Evolutionary conservation across 1,284 basidiomycete species (phyloP), one percentile per base, ranked within the genome.

Genomic region (Tranzscheliella williamsii): DNA sequence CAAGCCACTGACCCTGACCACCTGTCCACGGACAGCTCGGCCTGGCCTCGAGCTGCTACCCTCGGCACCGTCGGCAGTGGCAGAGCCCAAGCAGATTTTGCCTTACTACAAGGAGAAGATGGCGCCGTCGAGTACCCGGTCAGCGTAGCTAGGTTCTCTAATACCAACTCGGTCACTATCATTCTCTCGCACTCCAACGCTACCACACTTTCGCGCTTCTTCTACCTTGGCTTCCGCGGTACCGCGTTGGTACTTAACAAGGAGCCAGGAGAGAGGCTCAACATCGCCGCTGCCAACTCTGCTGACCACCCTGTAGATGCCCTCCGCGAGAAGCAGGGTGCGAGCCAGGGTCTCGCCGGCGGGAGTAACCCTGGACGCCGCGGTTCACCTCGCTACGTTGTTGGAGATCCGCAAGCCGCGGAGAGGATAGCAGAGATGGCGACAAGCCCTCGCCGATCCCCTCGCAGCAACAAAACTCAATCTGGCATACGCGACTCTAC

Each of bases 51-150:
- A n/a, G 54, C 53, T 15, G 50, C 56, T 16, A 54, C 48, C 4
- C 40, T 73, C 2, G 73, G 70, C 8, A 42, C 48, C 7, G 50
- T 67, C 1, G 53, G 51, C n/a, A 65, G 56, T 17, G 73, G 67
- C 18, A 70, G 60, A 20, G 62, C 73, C 6, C 73, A 76, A 46
- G 73, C 73, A 9, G 73, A 76, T 41, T 76, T 76, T 58, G 61
- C 67, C 5, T 45, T 76, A 13, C 36, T 73, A 24, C 54, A 56
- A 13, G 55, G 50, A 2, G 61, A 64, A 24, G 24, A 65, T 12
- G 69, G 70, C 17, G 65, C 71, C 6, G 66, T 61, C 9, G 73
- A 73, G 29, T 76, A 76, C 37, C 74, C 74, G 1, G 68, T 76
- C 39, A 67, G 66, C 39, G 58, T 58, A 1, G 70, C 72, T 16